Evolutionary conservation across 2,329 filamentous ascomycete genomes (phyloP), one percentile per base, ranked within the genome.

Genomic region (Sclerotinia subarctica): DNA sequence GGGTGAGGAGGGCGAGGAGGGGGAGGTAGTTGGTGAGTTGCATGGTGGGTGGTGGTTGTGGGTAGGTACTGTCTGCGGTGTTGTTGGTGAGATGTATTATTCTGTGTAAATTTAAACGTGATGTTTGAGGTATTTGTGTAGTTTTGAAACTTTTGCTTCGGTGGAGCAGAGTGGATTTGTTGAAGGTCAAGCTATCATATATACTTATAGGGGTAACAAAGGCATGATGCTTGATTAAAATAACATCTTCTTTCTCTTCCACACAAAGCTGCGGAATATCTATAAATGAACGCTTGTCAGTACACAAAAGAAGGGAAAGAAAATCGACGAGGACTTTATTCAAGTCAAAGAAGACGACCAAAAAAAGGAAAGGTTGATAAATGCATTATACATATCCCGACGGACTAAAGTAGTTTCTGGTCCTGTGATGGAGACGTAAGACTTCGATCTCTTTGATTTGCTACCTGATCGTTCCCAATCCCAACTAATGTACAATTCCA

Each of bases 1-100:
- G 49, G 10, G 65, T n/a, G 5, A 67, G 65, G 19, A 26, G 35
- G 38, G 57, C 51, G 21, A 32, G 8, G 3, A 67, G 21, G 21
- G 57, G 47, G 13, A 63, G 65, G 21, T 54, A 63, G 46, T 54
- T 46, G 38, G 44, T 67, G 38, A 67, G 47, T n/a, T 53, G 65
- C 65, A 63, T 67, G 24, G 10, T 26, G n/a, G 29, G 24, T 51
- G n/a, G 1, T 51, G n/a, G n/a, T 15, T 63, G 35, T 19, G 5
- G 21, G n/a, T n/a, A n/a, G 35, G 38, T 52, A 2, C 2, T n/a
- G n/a, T 47, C n/a, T 13, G 47, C 32, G n/a, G 19, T 64, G 19
- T 24, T 17, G 24, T 11, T 44, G 17, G 5, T 29, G 8, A 60
- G n/a, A 60, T 60, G 13, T 49, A 17, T 54, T 3, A 15, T 42